Base-by-base conservation (phyloP, 148 eudicot genomes). In the Cornus florida region DNA sequence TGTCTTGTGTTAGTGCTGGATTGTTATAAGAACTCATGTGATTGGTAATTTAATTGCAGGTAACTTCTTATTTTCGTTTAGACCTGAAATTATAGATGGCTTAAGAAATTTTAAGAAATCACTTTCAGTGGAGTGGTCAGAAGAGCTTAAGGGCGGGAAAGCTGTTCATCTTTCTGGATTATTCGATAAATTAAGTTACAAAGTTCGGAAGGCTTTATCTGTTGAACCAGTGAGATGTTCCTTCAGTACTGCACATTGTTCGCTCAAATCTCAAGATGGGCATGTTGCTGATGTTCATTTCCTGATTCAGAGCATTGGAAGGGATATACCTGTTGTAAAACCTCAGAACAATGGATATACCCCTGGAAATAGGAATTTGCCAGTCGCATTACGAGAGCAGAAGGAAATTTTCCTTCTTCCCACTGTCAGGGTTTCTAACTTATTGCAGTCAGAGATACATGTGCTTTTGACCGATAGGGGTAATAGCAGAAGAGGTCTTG, bases 381-480 rank as follows among this genome's bases (percentile, higher is more conserved):
- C 91, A 31, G 80, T 89, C 77, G 91, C 95, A 31, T 77, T 97
- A 76, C 92, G 77, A 83, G 90, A 92, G 83, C 97, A 94, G 89
- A 97, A 92, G 86, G 98, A 97, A 85, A 80, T 97, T 74, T 91
- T 85, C 86, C 80, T 97, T 81, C 94, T 97, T 86, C 99, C 99
- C 79, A 92, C 99, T 75, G 82, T 97, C 78, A 84, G 82, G 77
- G 85, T 97, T 79, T 82, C 82, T 56, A 97, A 97, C 81, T 84
- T 97, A 76, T 87, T 97, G 86, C 88, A 97, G 71, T 82, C 83
- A 71, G 95, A 92, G 81, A 82, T 97, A 73, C 89, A 87, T 80
- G 98, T 97, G 77, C 88, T 85, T 74, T 83, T 97, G 73, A 87
- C 86, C 75, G 97, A 92, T 84, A 80, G 77, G 86, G 99, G 99